Evolutionary conservation across 768 basidiomycete genomes (phyloP).

Genomic region (Termitomyces sp.): DNA sequence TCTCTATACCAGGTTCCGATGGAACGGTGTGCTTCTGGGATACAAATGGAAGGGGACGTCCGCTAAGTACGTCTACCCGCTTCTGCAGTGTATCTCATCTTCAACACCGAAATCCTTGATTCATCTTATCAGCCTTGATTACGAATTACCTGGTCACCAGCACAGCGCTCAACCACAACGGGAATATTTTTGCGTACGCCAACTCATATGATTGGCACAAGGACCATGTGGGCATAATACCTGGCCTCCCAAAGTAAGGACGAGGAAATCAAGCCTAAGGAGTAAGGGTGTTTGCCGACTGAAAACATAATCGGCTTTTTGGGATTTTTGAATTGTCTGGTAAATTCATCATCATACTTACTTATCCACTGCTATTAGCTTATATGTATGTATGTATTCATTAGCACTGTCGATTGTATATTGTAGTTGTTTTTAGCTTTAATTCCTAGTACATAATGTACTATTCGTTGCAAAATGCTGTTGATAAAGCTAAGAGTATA

Average conservation of each 20-base stretch:
- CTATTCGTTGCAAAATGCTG: no score
- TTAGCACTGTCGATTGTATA: not conserved
- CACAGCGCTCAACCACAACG: slow-evolving; percentile 81
- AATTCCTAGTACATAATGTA: not conserved
- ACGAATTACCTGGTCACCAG: slow-evolving; percentile 72
- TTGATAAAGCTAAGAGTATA: not conserved
- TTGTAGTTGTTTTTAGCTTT: not conserved
- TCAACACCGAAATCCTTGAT: not conserved
- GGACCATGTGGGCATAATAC: slow-evolving; percentile 80
- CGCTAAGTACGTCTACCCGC: slow-evolving; percentile 64
- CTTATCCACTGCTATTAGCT: no score
- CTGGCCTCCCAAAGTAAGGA: slow-evolving; percentile 72
- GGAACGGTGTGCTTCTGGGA: slow-evolving; percentile 93
- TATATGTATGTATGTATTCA: not conserved
- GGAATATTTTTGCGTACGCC: slow-evolving; percentile 86
- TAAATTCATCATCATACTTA: no score
- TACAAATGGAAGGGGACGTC: slow-evolving; percentile 80
- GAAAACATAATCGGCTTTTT: not conserved
- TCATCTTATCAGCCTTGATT: slow-evolving; percentile 58
- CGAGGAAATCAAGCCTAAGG: slow-evolving; percentile 31
- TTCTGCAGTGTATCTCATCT: not conserved
- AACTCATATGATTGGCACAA: slow-evolving; percentile 93
- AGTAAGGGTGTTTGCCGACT: not conserved
- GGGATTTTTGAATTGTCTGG: no score
- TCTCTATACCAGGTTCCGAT: slow-evolving; percentile 54